These are phyloP conservation scores for Ogataea pilisensis DNA, from an alignment of 805 yeast species.

Conservation along the genomic window DNA sequence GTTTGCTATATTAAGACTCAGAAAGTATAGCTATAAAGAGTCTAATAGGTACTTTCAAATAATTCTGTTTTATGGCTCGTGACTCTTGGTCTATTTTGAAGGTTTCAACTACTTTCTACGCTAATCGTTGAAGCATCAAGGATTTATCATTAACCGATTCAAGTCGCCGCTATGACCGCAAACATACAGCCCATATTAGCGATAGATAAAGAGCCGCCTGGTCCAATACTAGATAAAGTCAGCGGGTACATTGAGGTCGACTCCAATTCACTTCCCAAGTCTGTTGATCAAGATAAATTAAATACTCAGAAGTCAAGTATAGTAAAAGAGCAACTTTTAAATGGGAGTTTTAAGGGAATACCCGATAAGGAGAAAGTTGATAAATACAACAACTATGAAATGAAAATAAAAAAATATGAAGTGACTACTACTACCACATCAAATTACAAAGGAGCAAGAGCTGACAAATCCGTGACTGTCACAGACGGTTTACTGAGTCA, in stretches of 20 bases:
- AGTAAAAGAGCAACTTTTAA: background rate
- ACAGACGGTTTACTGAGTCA: background rate
- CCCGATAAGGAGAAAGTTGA: slow-evolving; percentile 6
- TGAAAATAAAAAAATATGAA: slow-evolving; percentile 15
- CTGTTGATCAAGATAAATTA: too few relatives aligned
- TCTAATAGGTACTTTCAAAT: too few relatives aligned
- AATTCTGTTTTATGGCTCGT: too few relatives aligned
- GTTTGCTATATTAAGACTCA: background rate
- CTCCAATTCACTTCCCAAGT: too few relatives aligned
- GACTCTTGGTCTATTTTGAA: too few relatives aligned
- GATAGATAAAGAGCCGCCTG: background rate
- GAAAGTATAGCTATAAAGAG: background rate
- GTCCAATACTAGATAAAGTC: background rate
- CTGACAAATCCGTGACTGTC: background rate
- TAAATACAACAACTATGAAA: slow-evolving; percentile 10
- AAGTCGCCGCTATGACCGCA: background rate
- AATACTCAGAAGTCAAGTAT: background rate
- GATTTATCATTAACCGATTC: background rate
- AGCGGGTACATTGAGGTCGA: background rate
- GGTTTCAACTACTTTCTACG: too few relatives aligned
- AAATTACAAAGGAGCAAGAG: background rate
- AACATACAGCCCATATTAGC: background rate
- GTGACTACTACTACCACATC: slow-evolving; percentile 3
- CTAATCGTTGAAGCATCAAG: too few relatives aligned
- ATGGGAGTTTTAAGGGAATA: background rate